These are phyloP conservation scores for Hordeum marinum DNA, from an alignment of 176 grass and related monocot genomes.

Conservation along the genomic window DNA sequence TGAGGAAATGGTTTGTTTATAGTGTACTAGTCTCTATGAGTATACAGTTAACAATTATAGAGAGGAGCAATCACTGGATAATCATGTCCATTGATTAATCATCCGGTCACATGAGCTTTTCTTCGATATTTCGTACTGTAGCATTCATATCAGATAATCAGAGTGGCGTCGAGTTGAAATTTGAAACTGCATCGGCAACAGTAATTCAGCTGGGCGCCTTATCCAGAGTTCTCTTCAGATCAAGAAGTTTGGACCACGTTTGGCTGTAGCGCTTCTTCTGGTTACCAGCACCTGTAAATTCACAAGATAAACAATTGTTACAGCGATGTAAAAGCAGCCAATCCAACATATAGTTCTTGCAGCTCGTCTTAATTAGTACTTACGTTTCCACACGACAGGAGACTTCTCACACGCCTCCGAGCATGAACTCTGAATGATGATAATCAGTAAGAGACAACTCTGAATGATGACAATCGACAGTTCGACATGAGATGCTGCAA, in stretches of 20 bases:
- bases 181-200: not conserved
- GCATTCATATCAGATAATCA: not conserved
- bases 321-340: not conserved
- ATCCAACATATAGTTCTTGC: not conserved
- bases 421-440: slow-evolving; percentile 49
- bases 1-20: not conserved
- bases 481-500: not conserved
- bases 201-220: slow-evolving; percentile 22
- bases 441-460: slow-evolving; percentile 33
- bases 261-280: slow-evolving; percentile 24
- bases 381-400: slow-evolving; percentile 55
- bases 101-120: not conserved
- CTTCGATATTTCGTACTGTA: not conserved
- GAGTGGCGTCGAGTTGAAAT: not conserved
- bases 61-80: not conserved
- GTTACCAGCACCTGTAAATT: slow-evolving; percentile 31
- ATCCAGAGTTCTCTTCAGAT: slow-evolving; percentile 50
- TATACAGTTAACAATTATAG: not conserved
- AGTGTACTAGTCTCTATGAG: no score
- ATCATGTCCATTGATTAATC: not conserved
- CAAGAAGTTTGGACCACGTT: slow-evolving; percentile 58
- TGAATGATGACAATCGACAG: not conserved
- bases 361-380: not conserved
- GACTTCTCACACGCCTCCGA: slow-evolving; percentile 68
- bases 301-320: not conserved